Evolutionary conservation across 1,284 basidiomycete species (phyloP), one percentile per base, ranked within the genome.

Genomic region (Veloporphyrellus conicus): DNA sequence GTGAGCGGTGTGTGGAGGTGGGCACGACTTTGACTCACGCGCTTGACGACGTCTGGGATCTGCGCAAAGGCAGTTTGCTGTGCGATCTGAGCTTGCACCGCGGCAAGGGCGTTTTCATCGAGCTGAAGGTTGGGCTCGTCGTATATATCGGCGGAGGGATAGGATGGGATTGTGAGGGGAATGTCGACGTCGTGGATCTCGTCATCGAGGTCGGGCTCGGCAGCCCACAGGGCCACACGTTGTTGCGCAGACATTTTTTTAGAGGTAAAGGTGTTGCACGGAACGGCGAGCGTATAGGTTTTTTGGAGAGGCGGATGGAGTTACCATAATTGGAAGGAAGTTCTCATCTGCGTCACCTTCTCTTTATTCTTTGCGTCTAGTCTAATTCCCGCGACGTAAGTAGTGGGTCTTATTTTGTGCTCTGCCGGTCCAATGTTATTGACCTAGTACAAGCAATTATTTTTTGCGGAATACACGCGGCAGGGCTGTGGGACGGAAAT

Each of bases 41-140:
- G 79, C 68, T 89, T 90, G 36, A 90, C 87, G 25, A 82, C 79
- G 63, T 90, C 88, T 4, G 88, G 87, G 45, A 90, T 84, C 59
- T 84, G 80, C 0, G 85, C 71, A 64, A 90, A 82, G 1, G 84
- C 85, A 3, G 81, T 79, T 54, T 90, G 87, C 53, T 90, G 87
- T 0, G 77, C 83, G 72, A 89, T 83, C 66, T 88, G 85, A 49
- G 87, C 84, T 59, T 90, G 86, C 67, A 86, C 77, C 3, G 83
- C 82, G 48, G 80, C 56, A 6, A 87, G 61, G 1, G 85, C 76
- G 1, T 78, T 70, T 57, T 87, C 85, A 54, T 87, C 81, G 56
- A 88, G 78, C 51, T 78, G 77, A 37, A 52, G 43, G 49, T 50
- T 55, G 44, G 48, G 48, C 56, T 88, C 86, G 42, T 89, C 85